These are phyloP conservation scores for Moelleriella libera DNA, from an alignment of 2,329 filamentous ascomycete genomes.

Conservation along the genomic window DNA sequence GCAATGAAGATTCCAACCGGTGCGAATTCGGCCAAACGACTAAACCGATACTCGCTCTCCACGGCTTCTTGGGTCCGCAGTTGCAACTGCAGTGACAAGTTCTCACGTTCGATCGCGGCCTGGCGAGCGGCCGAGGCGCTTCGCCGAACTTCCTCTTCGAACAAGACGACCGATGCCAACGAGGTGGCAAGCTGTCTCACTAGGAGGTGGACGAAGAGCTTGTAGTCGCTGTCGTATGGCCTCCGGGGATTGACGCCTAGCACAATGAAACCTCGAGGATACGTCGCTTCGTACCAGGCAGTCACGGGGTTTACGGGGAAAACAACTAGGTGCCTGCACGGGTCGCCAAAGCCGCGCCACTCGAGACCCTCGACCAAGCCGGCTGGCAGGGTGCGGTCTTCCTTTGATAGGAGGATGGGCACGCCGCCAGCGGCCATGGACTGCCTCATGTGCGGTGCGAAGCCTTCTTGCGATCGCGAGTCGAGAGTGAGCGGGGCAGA, in stretches of 20 bases:
- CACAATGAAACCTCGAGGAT: conserved; percentile 47
- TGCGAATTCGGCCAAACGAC: conserved; percentile 69
- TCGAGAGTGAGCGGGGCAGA: conserved; percentile 24
- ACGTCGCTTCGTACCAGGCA: conserved; percentile 4
- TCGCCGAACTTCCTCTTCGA: conserved; percentile 56
- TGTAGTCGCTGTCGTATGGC: conserved; percentile 62
- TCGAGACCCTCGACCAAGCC: conserved; percentile 42
- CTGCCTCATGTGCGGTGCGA: conserved; percentile 24
- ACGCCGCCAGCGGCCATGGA: conserved; percentile 19
- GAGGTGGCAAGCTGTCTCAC: conserved; percentile 49
- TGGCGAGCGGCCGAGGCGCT: conserved; percentile 20
- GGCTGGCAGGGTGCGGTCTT: conserved; percentile 39
- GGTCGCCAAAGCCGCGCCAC: conserved; percentile 51
- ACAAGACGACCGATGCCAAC: conserved; percentile 54
- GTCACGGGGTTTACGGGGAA: conserved; percentile 39
- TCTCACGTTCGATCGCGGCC: conserved; percentile 3
- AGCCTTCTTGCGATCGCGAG: conserved; percentile 20
- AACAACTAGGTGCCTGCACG: conserved; percentile 51
- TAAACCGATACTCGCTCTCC: conserved; percentile 33
- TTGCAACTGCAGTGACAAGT: conserved; percentile 4
- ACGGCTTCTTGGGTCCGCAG: conserved; percentile 4
- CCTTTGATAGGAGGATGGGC: conserved; percentile 25
- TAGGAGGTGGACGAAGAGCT: conserved; percentile 45
- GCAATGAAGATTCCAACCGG: conserved; percentile 78
- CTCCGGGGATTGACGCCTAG: conserved; percentile 57